These are phyloP conservation scores for Sclerotinia sclerotiorum DNA, from an alignment of 2,329 filamentous ascomycete genomes.

Conservation along the genomic window DNA sequence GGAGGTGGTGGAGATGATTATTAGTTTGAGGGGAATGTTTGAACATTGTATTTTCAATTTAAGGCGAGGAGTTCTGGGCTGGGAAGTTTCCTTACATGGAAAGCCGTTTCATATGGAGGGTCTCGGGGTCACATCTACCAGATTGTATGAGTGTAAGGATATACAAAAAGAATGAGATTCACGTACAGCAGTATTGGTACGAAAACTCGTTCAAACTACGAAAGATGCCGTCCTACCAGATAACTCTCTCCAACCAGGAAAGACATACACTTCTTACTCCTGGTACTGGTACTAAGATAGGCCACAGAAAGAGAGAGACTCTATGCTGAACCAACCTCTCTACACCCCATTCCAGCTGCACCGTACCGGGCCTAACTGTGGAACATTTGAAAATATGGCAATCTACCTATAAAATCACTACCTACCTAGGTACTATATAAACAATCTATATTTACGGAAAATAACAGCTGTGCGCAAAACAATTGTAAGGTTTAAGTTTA, in stretches of 20 bases:
- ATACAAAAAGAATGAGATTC: background rate
- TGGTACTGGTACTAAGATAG: too few species aligned
- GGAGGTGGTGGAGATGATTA: constrained; percentile 42
- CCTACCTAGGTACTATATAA: background rate
- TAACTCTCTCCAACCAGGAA: background rate
- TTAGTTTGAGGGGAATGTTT: constrained; percentile 10
- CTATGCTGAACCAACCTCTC: too few species aligned
- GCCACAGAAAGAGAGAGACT: background rate
- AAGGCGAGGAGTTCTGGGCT: background rate
- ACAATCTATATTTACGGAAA: background rate
- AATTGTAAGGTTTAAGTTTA: too few species aligned
- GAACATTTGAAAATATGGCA: background rate
- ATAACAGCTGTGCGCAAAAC: too few species aligned
- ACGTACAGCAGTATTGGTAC: too few species aligned
- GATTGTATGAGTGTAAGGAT: background rate
- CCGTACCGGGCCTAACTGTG: background rate
- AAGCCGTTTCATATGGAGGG: background rate
- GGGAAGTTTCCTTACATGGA: background rate
- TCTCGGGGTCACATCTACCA: background rate
- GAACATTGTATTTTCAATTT: background rate
- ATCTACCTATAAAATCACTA: background rate
- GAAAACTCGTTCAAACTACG: background rate
- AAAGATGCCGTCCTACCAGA: background rate
- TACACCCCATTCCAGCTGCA: background rate
- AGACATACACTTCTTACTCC: too few species aligned